These are phyloP conservation scores for Stachybotrys chlorohalonatus DNA, from an alignment of 2,329 filamentous ascomycete genomes.

Conservation along the genomic window DNA sequence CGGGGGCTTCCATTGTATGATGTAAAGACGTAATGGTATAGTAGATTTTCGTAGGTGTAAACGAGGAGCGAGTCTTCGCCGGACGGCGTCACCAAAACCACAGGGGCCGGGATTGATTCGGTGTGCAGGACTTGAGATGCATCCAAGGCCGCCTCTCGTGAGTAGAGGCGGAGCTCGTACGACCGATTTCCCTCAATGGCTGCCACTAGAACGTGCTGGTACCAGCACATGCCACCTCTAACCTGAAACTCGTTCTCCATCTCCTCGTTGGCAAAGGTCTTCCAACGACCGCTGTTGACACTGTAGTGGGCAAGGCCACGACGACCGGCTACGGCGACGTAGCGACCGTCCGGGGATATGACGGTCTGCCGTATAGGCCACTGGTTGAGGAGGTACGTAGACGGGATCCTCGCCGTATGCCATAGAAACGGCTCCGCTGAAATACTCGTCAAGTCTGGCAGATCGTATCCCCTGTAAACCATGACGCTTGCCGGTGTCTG, in stretches of 20 bases:
- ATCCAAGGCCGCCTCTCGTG: slow-evolving; percentile 73
- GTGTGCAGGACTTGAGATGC: slow-evolving; percentile 63
- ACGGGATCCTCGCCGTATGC: slow-evolving; percentile 83
- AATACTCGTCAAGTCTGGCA: slow-evolving; percentile 82
- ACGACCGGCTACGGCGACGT: slow-evolving; percentile 90
- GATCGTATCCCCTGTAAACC: slow-evolving; percentile 87
- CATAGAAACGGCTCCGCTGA: slow-evolving; percentile 90
- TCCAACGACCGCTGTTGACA: slow-evolving; percentile 89
- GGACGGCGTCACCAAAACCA: slow-evolving; percentile 82
- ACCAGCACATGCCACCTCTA: slow-evolving; percentile 96
- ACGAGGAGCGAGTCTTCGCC: slow-evolving; percentile 92
- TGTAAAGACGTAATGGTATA: slow-evolving; percentile 91
- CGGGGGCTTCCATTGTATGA: slow-evolving; percentile 59
- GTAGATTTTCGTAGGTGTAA: slow-evolving; percentile 92
- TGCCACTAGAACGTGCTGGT: slow-evolving; percentile 87
- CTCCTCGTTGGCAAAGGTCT: slow-evolving; percentile 74
- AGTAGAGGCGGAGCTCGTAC: slow-evolving; percentile 86
- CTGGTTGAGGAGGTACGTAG: slow-evolving; percentile 77
- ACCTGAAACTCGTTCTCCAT: slow-evolving; percentile 89
- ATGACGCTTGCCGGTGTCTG: slow-evolving; percentile 84
- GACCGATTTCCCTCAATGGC: slow-evolving; percentile 79
- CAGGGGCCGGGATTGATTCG: slow-evolving; percentile 71
- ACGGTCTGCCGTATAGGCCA: slow-evolving; percentile 87
- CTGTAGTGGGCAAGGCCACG: slow-evolving; percentile 93
- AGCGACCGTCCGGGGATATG: slow-evolving; percentile 85